Conservation (phyloP, 805 yeast genomes). For the Kuraishia ogatae region DNA sequence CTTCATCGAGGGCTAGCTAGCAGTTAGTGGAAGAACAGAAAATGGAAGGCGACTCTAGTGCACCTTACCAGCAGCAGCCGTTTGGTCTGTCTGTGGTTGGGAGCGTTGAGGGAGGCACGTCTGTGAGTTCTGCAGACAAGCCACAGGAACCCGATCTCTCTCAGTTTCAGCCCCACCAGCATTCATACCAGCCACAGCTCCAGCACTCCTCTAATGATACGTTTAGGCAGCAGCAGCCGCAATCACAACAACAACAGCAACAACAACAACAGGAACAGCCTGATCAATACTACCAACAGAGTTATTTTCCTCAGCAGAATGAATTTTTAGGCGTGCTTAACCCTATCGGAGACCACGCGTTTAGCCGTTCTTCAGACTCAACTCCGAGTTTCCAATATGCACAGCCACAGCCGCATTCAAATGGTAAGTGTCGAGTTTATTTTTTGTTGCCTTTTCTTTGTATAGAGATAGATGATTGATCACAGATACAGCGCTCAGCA, state of each 20-base stretch:
- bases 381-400: background rate
- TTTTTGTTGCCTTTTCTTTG: background rate
- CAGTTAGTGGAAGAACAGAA: background rate
- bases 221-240: background rate
- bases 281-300: background rate
- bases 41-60: background rate
- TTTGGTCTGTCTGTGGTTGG: background rate
- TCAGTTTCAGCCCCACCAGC: background rate
- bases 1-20: background rate
- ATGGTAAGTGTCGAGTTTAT: background rate
- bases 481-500: no score
- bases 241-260: background rate
- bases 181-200: background rate
- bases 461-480: background rate
- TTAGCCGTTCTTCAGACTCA: background rate
- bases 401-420: background rate
- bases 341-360: background rate
- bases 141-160: background rate
- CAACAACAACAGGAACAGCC: background rate
- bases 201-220: background rate
- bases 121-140: background rate
- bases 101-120: background rate
- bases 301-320: background rate
- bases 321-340: background rate
- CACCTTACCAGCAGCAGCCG: background rate